These are phyloP conservation scores for Parastagonospora nodorum DNA, from an alignment of 2,329 filamentous ascomycete genomes.

Conservation along the genomic window DNA sequence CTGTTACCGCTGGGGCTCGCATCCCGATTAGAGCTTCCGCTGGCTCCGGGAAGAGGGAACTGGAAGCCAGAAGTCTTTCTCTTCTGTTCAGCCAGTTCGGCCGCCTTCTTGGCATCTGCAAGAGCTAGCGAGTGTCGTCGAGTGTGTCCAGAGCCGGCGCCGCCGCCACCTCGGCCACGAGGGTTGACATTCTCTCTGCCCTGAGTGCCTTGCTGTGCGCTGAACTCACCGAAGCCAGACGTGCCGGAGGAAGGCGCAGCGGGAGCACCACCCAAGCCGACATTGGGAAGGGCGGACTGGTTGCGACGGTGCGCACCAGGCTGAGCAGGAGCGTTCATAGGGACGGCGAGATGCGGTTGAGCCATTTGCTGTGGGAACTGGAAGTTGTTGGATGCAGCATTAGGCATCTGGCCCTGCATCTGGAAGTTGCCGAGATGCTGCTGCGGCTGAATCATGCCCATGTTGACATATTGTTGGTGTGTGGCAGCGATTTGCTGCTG, in stretches of 20 bases:
- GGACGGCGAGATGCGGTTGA: constrained; percentile 66
- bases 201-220: constrained; percentile 61
- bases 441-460: constrained; percentile 89
- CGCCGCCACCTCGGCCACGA: constrained; percentile 74
- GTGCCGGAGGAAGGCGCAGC: constrained; percentile 90
- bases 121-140: constrained; percentile 92
- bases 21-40: constrained; percentile 60
- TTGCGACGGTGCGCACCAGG: constrained; percentile 92
- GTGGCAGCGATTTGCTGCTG: constrained; percentile 97
- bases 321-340: constrained; percentile 77
- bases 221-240: constrained; percentile 84
- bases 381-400: constrained; percentile 78
- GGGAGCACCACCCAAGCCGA: constrained; percentile 80
- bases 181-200: constrained; percentile 70
- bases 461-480: constrained; percentile 96
- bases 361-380: constrained; percentile 74
- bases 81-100: constrained; percentile 95
- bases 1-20: constrained; percentile 59
- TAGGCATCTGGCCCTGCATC: constrained; percentile 75
- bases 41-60: constrained; percentile 79
- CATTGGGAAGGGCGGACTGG: constrained; percentile 92
- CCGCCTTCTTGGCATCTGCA: constrained; percentile 96
- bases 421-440: constrained; percentile 69
- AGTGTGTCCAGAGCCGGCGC: constrained; percentile 76
- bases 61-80: constrained; percentile 92